phyloP scores from a whole-genome alignment of 1,284 basidiomycete species.

The Singerocomus rubriflavus region DNA sequence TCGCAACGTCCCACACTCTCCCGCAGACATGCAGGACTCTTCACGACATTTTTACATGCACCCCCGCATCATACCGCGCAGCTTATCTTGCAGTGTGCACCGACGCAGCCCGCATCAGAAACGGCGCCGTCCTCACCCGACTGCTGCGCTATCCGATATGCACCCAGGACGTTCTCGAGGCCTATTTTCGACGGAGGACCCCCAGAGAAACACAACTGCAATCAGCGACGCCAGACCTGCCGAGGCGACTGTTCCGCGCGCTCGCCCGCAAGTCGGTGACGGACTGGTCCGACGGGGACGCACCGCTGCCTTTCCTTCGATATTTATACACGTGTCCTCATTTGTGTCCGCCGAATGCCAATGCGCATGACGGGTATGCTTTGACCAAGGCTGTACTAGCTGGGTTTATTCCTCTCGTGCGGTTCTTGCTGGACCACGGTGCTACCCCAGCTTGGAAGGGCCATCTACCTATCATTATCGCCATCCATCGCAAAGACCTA shows the following conservation, averaged over 20 bases:
- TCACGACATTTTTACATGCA: constrained; percentile 47
- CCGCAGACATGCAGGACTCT: constrained; percentile 55
- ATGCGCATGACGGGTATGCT: constrained; percentile 74
- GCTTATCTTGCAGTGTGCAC: constrained; percentile 53
- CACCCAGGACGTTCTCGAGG: constrained; percentile 51
- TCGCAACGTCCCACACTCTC: constrained; percentile 56
- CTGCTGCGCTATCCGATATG: constrained; percentile 67
- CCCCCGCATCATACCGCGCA: constrained; percentile 53
- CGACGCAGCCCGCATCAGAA: constrained; percentile 8
- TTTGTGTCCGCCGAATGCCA: constrained; percentile 43
- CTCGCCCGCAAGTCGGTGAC: constrained; percentile 33
- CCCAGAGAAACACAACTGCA: background rate
- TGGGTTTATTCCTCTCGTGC: constrained; percentile 59
- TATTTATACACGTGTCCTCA: constrained; percentile 47
- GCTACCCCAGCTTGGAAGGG: constrained; percentile 65
- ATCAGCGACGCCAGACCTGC: constrained; percentile 42
- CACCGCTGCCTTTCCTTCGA: constrained; percentile 60
- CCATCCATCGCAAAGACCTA: constrained; percentile 69
- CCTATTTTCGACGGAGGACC: constrained; percentile 36
- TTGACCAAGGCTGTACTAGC: constrained; percentile 73
- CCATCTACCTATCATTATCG: constrained; percentile 66
- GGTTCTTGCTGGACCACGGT: constrained; percentile 65
- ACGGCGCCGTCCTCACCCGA: constrained; percentile 39
- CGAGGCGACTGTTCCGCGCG: constrained; percentile 58
- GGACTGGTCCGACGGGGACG: constrained; percentile 43